phyloP scores from a whole-genome alignment of 2,329 filamentous ascomycete species.

The Colletotrichum tropicale region DNA sequence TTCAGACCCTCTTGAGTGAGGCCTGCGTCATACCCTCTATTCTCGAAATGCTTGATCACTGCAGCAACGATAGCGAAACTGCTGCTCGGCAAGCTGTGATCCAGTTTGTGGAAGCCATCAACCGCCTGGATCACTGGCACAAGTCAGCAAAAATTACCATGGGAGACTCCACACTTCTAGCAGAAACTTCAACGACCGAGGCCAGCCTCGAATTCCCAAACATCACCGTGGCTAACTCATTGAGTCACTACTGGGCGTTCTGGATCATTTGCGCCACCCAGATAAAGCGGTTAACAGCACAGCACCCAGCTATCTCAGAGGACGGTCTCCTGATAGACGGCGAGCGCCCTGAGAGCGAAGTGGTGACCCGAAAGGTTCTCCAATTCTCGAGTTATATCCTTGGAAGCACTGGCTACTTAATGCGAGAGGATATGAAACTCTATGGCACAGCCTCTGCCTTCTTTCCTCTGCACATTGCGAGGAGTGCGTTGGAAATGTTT shows the following conservation, averaged over 20 bases:
- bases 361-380: not conserved
- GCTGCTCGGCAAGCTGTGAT: not conserved
- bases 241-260: slow-evolving; percentile 42
- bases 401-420: slow-evolving; percentile 38
- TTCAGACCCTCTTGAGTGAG: slow-evolving; percentile 36
- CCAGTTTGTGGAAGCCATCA: not conserved
- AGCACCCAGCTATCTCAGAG: slow-evolving; percentile 19
- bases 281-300: slow-evolving; percentile 22
- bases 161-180: fast-evolving
- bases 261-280: slow-evolving; percentile 37
- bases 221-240: slow-evolving; percentile 39
- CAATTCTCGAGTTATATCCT: not conserved
- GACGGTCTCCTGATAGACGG: slow-evolving; percentile 24
- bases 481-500: not conserved
- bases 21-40: slow-evolving; percentile 30
- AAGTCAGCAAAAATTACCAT: not conserved
- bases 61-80: too few relatives aligned
- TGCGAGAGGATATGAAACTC: slow-evolving; percentile 41
- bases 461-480: slow-evolving; percentile 31
- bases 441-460: slow-evolving; percentile 39
- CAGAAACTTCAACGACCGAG: not conserved
- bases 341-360: not conserved
- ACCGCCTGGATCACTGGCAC: not conserved
- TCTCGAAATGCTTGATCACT: not conserved
- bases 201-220: slow-evolving; percentile 32